A percentile compares a stretch with the other conserved stretches of the same genome.
These are phyloP conservation scores for Plenodomus lindquistii DNA, from an alignment of 2,329 filamentous ascomycete species.

Conservation along the genomic window DNA sequence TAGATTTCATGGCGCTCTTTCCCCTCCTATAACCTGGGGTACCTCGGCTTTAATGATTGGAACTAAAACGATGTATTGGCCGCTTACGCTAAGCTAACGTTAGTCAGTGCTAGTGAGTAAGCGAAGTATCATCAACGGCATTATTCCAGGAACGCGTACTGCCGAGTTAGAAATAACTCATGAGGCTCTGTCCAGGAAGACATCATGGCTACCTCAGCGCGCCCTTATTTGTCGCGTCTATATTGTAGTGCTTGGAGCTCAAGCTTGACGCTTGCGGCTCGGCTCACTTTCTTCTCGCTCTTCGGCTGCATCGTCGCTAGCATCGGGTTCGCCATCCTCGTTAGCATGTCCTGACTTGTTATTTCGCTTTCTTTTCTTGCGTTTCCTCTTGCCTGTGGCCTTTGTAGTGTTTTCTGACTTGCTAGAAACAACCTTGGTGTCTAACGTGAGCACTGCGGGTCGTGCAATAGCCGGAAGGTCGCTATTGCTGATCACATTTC, in stretches of 20 bases:
- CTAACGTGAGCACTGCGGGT: slow-evolving; percentile 20
- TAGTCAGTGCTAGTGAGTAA: slow-evolving; percentile 27
- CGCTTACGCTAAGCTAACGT: slow-evolving; percentile 10
- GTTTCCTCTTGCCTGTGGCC: slow-evolving; percentile 25
- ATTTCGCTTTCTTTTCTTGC: slow-evolving; percentile 21
- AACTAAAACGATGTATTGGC: background rate
- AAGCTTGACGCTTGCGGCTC: slow-evolving; percentile 22
- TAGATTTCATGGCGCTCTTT: background rate
- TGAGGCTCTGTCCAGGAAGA: background rate
- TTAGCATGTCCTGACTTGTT: slow-evolving; percentile 6
- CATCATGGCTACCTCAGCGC: background rate
- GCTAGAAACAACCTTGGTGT: slow-evolving; percentile 2
- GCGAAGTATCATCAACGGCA: slow-evolving; percentile 16
- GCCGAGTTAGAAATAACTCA: background rate
- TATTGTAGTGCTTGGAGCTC: background rate
- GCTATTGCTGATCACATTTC: slow-evolving; percentile 1
- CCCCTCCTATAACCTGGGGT: background rate
- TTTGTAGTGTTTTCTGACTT: slow-evolving; percentile 1
- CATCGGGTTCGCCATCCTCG: slow-evolving; percentile 7
- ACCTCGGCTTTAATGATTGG: background rate
- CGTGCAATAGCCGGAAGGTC: slow-evolving; percentile 22
- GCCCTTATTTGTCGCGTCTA: background rate
- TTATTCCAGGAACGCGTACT: background rate
- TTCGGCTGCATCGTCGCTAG: slow-evolving; percentile 1
- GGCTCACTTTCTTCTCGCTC: slow-evolving; percentile 10